Evolutionary conservation across 2,329 filamentous ascomycete genomes (phyloP).

Genomic region (Arthrobotrys megalospora): DNA sequence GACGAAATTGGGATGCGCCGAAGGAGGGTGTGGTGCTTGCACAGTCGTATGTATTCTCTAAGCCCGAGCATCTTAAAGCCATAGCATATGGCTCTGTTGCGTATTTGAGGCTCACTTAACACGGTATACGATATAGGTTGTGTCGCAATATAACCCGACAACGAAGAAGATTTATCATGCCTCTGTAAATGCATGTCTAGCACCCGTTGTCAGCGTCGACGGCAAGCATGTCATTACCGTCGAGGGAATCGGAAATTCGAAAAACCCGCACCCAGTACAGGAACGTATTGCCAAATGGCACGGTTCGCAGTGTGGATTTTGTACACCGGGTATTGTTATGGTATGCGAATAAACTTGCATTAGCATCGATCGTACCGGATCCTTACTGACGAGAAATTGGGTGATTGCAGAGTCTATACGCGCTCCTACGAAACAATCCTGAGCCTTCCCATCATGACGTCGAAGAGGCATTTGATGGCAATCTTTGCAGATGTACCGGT

Average conservation of each 20-base stretch:
- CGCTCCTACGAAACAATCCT: conserved; percentile 86
- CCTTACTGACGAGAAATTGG: not conserved
- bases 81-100: no score
- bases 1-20: conserved; percentile 95
- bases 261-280: conserved; percentile 88
- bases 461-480: conserved; percentile 97
- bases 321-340: conserved; percentile 97
- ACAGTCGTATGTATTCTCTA: conserved; percentile 77
- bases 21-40: conserved; percentile 96
- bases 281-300: conserved; percentile 92
- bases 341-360: conserved; percentile 65
- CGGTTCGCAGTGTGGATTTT: conserved; percentile 95
- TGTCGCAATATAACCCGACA: conserved; percentile 93
- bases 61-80: no score
- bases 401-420: conserved; percentile 81
- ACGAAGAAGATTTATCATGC: conserved; percentile 95
- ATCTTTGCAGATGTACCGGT: conserved; percentile 94
- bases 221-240: conserved; percentile 99
- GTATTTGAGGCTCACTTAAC: not conserved
- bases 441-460: conserved; percentile 84
- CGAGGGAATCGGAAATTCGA: conserved; percentile 91
- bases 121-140: conserved; percentile 71
- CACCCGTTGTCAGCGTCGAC: conserved; percentile 91
- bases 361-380: not conserved
- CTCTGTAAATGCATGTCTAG: conserved; percentile 94